phyloP scores from a whole-genome alignment of 2,329 filamentous ascomycete genomes.

The Dothiorella sarmentorum region DNA sequence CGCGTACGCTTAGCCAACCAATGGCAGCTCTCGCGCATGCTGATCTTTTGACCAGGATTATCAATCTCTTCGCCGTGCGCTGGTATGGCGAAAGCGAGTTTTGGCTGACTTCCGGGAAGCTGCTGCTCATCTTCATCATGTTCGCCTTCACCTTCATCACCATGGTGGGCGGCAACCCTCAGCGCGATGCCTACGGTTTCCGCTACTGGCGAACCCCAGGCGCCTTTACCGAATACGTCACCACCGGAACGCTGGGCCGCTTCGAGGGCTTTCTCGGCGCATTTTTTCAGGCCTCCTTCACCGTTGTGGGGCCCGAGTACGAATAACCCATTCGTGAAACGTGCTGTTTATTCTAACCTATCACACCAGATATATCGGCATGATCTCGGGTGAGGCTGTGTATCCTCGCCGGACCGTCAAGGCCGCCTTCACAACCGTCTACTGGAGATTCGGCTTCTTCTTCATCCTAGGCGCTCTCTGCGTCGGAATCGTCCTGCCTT shows the following conservation, averaged over 20 bases:
- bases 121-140: constrained; percentile 33
- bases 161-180: constrained; percentile 36
- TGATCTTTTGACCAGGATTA: neutral
- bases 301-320: constrained; percentile 24
- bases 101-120: constrained; percentile 60
- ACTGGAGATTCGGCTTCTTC: constrained; percentile 46
- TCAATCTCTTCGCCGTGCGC: constrained; percentile 16
- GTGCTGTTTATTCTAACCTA: neutral
- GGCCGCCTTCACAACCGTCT: constrained; percentile 48
- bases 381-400: constrained; percentile 34
- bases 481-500: constrained; percentile 43
- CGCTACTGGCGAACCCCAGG: constrained; percentile 30
- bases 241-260: constrained; percentile 21
- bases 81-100: constrained; percentile 57
- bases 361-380: constrained; percentile 19
- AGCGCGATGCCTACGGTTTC: constrained; percentile 36
- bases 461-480: constrained; percentile 46
- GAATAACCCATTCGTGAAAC: neutral
- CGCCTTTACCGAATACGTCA: constrained; percentile 27
- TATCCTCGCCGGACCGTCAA: constrained; percentile 39
- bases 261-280: constrained; percentile 24
- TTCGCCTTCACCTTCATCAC: constrained; percentile 36
- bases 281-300: constrained; percentile 47
- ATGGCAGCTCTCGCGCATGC: neutral
- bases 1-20: constrained; percentile 30